phyloP scores from a whole-genome alignment of 176 grass and related monocot genomes.

The Bonia amplexicaulis region DNA sequence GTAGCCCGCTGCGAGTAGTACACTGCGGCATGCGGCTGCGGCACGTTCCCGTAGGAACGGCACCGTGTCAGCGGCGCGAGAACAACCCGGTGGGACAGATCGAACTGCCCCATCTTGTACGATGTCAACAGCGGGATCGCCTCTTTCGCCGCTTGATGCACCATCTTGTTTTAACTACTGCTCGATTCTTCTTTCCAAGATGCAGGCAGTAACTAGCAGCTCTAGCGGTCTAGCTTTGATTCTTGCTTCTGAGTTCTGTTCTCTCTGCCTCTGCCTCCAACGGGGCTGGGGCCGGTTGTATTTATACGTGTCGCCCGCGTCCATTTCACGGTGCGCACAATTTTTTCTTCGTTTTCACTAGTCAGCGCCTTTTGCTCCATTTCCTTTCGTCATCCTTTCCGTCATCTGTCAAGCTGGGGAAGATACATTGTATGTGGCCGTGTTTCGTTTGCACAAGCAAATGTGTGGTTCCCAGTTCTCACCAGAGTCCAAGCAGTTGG shows the following conservation, averaged over 20 bases:
- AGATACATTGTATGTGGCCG: no score
- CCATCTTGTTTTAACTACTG: background rate
- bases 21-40: constrained; percentile 1
- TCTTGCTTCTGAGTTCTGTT: background rate
- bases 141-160: background rate
- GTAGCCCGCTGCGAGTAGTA: constrained; percentile 51
- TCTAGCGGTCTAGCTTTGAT: no score
- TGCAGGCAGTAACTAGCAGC: no score
- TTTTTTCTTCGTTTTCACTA: no score
- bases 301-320: background rate
- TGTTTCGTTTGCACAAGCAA: no score
- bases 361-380: background rate
- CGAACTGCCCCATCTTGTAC: constrained; percentile 26
- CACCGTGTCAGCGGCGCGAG: background rate
- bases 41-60: background rate
- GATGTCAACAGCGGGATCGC: constrained; percentile 30
- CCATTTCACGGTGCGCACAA: background rate
- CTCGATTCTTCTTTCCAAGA: no score
- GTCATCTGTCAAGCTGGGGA: background rate
- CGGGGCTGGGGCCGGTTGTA: background rate
- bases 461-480: no score
- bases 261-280: background rate
- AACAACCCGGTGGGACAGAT: background rate
- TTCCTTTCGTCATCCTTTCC: background rate
- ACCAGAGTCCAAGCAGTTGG: no score